A percentile compares a stretch with the other conserved stretches of the same genome.
Conservation (phyloP, 139 green algal species). For the Chlorella sp. region DNA sequence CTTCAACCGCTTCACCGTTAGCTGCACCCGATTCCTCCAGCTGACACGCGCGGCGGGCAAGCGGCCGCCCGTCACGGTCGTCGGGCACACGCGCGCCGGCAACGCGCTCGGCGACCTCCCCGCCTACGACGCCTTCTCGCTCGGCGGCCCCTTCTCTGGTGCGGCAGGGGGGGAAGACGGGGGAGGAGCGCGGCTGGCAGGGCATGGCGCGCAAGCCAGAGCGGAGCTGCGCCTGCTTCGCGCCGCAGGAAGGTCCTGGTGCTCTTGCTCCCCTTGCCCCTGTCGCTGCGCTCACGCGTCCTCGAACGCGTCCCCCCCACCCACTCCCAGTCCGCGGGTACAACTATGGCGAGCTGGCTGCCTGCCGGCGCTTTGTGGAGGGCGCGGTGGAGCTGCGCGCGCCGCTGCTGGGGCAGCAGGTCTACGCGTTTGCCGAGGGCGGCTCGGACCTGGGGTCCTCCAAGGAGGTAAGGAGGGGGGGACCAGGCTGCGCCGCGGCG, state of each 20-base stretch:
- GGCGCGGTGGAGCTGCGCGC: conserved; percentile 79
- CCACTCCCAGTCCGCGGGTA: conserved; percentile 88
- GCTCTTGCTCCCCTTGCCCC: no score
- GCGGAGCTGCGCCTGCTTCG: no score
- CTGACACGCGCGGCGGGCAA: conserved; percentile 39
- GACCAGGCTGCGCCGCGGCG: no score
- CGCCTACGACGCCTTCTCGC: conserved; percentile 91
- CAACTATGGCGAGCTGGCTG: conserved; percentile 92
- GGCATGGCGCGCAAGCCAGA: no score
- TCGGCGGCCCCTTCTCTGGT: conserved; percentile 92
- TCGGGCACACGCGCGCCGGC: conserved; percentile 74
- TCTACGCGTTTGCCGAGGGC: conserved; percentile 89
- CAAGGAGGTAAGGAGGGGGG: no score
- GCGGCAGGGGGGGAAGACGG: not conserved
- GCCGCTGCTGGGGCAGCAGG: conserved; percentile 69
- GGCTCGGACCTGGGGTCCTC: conserved; percentile 85
- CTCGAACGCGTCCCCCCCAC: no score
- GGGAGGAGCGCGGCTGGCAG: not conserved
- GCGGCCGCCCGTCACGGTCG: conserved; percentile 65
- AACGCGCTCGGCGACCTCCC: conserved; percentile 88
- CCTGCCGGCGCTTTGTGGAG: conserved; percentile 79
- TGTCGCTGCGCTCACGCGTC: no score
- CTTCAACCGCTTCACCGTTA: conserved; percentile 73
- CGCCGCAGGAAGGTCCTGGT: no score
- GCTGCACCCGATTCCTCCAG: conserved; percentile 75